Evolutionary conservation across 176 grass and related monocot species (phyloP).

Genomic region (Oryza officinalis): DNA sequence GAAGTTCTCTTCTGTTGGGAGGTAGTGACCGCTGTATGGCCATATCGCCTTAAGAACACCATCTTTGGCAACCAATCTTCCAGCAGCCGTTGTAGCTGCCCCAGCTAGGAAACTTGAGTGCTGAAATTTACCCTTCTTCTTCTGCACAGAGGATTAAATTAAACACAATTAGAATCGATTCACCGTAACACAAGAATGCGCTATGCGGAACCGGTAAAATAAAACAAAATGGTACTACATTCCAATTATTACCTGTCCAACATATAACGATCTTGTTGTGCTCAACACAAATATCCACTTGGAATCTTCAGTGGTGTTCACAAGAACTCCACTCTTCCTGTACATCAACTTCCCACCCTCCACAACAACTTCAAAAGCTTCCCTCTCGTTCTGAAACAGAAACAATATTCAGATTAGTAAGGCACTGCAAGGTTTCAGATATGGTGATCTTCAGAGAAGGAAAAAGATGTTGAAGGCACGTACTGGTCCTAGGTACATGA

Average conservation of each 20-base stretch:
- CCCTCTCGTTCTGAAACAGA: slow-evolving; percentile 59
- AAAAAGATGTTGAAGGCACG: slow-evolving; percentile 16
- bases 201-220: neutral
- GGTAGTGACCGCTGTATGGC: slow-evolving; percentile 99
- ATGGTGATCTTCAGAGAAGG: neutral
- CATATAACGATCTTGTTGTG: slow-evolving; percentile 73
- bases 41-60: slow-evolving; percentile 86
- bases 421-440: neutral
- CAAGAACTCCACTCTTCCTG: slow-evolving; percentile 39
- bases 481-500: slow-evolving; percentile 92
- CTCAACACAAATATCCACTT: slow-evolving; percentile 99
- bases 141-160: slow-evolving; percentile 51
- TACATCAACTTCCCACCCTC: slow-evolving; percentile 69
- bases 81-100: slow-evolving; percentile 81
- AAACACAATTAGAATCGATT: slow-evolving; percentile 21
- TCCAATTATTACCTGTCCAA: slow-evolving; percentile 62
- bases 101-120: slow-evolving; percentile 97
- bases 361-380: slow-evolving; percentile 67
- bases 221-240: neutral
- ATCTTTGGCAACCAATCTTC: slow-evolving; percentile 76
- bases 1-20: slow-evolving; percentile 92
- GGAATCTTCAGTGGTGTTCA: slow-evolving; percentile 70
- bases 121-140: slow-evolving; percentile 92
- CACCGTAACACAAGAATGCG: neutral
- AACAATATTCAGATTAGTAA: neutral